These are phyloP conservation scores for Hypsizygus marmoreus DNA, from an alignment of 768 basidiomycete genomes.

Conservation along the genomic window DNA sequence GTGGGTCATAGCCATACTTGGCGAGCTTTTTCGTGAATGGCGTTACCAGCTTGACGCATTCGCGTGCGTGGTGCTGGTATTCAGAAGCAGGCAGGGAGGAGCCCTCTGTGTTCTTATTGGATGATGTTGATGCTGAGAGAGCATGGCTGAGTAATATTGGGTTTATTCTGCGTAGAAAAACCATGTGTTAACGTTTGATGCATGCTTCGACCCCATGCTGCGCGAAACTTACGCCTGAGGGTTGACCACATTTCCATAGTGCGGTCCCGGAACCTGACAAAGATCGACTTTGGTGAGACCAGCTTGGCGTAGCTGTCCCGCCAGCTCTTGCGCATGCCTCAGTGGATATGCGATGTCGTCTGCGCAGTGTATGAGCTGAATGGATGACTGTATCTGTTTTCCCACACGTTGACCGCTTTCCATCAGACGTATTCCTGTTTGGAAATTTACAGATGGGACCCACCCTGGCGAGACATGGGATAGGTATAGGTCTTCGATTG, in stretches of 20 bases:
- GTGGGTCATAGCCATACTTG: slow-evolving; percentile 18
- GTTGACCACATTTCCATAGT: slow-evolving; percentile 22
- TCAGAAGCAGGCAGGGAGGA: not conserved
- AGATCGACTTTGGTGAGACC: slow-evolving; percentile 20
- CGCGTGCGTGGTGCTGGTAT: slow-evolving; percentile 4
- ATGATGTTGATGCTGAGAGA: slow-evolving; percentile 11
- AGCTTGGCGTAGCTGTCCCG: slow-evolving; percentile 21
- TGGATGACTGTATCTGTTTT: slow-evolving; percentile 20
- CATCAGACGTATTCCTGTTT: not conserved
- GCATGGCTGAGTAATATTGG: slow-evolving; percentile 18
- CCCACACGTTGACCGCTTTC: not conserved
- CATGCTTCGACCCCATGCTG: not conserved
- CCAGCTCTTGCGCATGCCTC: slow-evolving; percentile 15
- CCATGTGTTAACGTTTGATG: not conserved
- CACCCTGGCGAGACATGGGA: slow-evolving; percentile 18
- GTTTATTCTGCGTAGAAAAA: slow-evolving; percentile 14
- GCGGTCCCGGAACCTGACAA: slow-evolving; percentile 20
- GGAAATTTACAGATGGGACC: not conserved
- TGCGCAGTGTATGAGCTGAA: slow-evolving; percentile 23
- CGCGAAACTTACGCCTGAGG: slow-evolving; percentile 19
- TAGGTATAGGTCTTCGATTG: slow-evolving; percentile 14
- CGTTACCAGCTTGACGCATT: slow-evolving; percentile 15
- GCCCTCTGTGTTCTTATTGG: not conserved
- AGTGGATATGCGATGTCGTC: slow-evolving; percentile 27
- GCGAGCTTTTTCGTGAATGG: slow-evolving; percentile 18